Conservation (phyloP, 2,329 filamentous ascomycete species). For the Ophiocordyceps polyrhachis-furcata region DNA sequence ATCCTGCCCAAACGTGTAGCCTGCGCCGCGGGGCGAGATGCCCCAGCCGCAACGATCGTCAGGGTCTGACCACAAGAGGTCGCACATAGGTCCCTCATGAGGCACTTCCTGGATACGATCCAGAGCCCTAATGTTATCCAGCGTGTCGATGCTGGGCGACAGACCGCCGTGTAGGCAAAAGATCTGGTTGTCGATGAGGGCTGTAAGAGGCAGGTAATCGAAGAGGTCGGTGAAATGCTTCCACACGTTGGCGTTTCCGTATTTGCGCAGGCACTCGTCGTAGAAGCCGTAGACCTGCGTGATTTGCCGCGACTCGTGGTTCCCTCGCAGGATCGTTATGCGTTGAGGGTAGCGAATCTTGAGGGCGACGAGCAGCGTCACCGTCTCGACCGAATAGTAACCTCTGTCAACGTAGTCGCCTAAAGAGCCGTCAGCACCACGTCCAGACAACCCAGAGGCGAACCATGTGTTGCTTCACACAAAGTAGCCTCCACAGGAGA, state of each 20-base stretch:
- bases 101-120: conserved; percentile 97
- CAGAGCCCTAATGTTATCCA: conserved; percentile 86
- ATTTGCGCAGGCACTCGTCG: conserved; percentile 96
- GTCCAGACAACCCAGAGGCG: too few relatives aligned
- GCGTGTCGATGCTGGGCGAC: conserved; percentile 86
- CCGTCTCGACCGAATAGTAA: conserved; percentile 97
- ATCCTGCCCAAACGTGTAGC: conserved; percentile 91
- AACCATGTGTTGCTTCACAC: not conserved
- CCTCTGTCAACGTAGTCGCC: conserved; percentile 97
- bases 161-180: conserved; percentile 96
- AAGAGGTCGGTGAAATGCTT: conserved; percentile 98
- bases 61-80: conserved; percentile 93
- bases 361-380: conserved; percentile 85
- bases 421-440: conserved; percentile 14
- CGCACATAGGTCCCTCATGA: conserved; percentile 96
- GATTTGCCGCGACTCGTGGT: conserved; percentile 97
- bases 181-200: conserved; percentile 97
- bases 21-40: conserved; percentile 83
- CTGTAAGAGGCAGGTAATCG: conserved; percentile 92
- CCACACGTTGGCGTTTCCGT: conserved; percentile 98
- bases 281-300: conserved; percentile 99
- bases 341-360: conserved; percentile 97
- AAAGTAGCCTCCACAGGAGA: not conserved
- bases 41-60: conserved; percentile 95
- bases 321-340: conserved; percentile 95